These are phyloP conservation scores for Syzygium grande DNA, from an alignment of 345 rosid genomes.

Conservation along the genomic window DNA sequence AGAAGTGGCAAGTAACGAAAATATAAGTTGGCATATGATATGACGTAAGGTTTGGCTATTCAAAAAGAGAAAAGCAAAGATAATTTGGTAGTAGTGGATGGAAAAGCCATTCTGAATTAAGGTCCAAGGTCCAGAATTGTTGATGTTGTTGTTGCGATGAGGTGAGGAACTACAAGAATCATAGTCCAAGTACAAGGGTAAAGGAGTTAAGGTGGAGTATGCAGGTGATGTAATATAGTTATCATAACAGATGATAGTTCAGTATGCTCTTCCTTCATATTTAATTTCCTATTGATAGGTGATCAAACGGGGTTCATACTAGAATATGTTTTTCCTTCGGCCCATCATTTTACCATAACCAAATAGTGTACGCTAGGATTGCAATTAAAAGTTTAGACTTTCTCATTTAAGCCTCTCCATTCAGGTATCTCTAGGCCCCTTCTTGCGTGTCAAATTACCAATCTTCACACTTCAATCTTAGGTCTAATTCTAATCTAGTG, in stretches of 20 bases:
- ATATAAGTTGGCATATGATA: background rate
- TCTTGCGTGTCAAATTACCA: background rate
- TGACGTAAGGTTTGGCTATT: background rate
- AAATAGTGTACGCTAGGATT: background rate
- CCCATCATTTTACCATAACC: background rate
- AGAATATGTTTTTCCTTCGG: background rate
- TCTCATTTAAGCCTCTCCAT: background rate
- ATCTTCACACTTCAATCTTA: background rate
- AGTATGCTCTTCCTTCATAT: background rate
- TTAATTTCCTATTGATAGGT: background rate
- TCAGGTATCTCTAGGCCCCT: background rate
- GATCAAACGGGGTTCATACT: background rate
- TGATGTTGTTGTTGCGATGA: background rate
- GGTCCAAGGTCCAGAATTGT: background rate
- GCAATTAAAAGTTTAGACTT: background rate
- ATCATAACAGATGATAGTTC: background rate
- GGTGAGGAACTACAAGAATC: background rate
- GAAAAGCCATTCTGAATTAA: background rate
- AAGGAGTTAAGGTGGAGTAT: background rate
- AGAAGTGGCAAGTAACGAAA: rapidly evolving
- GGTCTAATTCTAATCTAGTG: background rate
- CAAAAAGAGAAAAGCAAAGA: too few species aligned
- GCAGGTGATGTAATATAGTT: background rate
- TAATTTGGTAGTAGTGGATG: too few species aligned
- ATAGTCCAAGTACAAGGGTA: background rate